Percentiles rank a stretch among this genome's conserved stretches.
phyloP scores from a whole-genome alignment of 805 yeast species.

The Saccharomycopsis vini region DNA sequence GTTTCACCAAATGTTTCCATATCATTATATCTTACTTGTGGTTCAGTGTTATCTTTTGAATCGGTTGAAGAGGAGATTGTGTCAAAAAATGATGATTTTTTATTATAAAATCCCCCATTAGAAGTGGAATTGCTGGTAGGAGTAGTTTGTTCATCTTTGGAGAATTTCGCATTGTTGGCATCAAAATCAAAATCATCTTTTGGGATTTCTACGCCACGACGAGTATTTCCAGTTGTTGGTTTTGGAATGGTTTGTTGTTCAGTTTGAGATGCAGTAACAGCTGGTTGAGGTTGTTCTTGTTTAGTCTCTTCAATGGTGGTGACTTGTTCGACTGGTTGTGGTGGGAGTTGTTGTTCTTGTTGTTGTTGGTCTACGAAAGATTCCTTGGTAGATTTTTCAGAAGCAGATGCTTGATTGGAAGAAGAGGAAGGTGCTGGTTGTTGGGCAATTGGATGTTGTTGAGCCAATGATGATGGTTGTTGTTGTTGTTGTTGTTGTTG shows the following conservation, averaged over 20 bases:
- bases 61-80: conserved; percentile 57
- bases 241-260: conserved; percentile 19
- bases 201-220: conserved; percentile 31
- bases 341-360: too few relatives aligned
- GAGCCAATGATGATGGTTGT: conserved; percentile 7
- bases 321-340: conserved; percentile 18
- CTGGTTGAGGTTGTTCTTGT: background rate
- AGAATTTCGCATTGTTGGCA: conserved; percentile 62
- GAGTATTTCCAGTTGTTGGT: too few relatives aligned
- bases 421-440: background rate
- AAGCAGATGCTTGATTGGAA: background rate
- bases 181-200: conserved; percentile 68
- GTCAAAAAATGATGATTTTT: conserved; percentile 82
- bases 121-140: conserved; percentile 21
- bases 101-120: conserved; percentile 59
- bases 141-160: conserved; percentile 34
- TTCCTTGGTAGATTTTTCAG: background rate
- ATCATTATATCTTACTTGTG: conserved; percentile 15
- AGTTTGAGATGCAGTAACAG: background rate
- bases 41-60: conserved; percentile 24
- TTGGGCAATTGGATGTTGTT: conserved; percentile 14
- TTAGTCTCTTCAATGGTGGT: conserved; percentile 1
- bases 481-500: conserved; percentile 8
- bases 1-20: conserved; percentile 20
- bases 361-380: background rate